Conservation (phyloP, 2,329 filamentous ascomycete genomes). For the Fusarium pilosicola region DNA sequence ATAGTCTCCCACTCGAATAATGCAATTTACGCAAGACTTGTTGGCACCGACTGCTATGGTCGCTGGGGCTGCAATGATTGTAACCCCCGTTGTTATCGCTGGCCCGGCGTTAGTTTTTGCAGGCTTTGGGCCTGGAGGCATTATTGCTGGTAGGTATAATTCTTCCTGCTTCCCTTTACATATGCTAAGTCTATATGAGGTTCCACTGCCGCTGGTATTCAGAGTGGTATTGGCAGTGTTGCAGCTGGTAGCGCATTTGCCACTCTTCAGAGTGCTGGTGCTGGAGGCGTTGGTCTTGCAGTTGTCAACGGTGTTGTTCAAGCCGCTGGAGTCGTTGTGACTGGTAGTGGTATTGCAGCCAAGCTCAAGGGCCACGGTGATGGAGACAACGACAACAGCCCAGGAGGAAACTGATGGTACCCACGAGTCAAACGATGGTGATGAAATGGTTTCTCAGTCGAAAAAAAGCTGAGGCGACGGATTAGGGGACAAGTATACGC, state of each 20-base stretch:
- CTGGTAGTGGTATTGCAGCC: not conserved
- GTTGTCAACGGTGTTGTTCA: conserved; percentile 34
- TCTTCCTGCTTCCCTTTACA: too few relatives aligned
- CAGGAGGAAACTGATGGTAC: not conserved
- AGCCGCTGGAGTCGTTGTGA: not conserved
- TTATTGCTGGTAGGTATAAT: too few relatives aligned
- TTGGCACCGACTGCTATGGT: too few relatives aligned
- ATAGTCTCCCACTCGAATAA: too few relatives aligned
- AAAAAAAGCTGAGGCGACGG: not conserved
- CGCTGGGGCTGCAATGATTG: too few relatives aligned
- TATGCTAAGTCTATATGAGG: too few relatives aligned
- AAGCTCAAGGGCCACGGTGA: too few relatives aligned
- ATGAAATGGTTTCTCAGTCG: not conserved
- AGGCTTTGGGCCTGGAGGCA: too few relatives aligned
- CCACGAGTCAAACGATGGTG: not conserved
- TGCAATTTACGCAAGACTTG: too few relatives aligned
- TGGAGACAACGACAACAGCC: not conserved
- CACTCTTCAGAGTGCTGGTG: conserved; percentile 46
- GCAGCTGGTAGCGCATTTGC: conserved; percentile 41
- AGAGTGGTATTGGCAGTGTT: conserved; percentile 46
- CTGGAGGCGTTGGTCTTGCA: conserved; percentile 43
- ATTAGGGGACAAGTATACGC: not conserved
- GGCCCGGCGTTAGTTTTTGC: too few relatives aligned
- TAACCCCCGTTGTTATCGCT: too few relatives aligned
- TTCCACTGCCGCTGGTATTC: conserved; percentile 36